A percentile compares a stretch with the other conserved stretches of the same genome.
Evolutionary conservation across 805 yeast species (phyloP).

Genomic region (Barnettozyma sp.): DNA sequence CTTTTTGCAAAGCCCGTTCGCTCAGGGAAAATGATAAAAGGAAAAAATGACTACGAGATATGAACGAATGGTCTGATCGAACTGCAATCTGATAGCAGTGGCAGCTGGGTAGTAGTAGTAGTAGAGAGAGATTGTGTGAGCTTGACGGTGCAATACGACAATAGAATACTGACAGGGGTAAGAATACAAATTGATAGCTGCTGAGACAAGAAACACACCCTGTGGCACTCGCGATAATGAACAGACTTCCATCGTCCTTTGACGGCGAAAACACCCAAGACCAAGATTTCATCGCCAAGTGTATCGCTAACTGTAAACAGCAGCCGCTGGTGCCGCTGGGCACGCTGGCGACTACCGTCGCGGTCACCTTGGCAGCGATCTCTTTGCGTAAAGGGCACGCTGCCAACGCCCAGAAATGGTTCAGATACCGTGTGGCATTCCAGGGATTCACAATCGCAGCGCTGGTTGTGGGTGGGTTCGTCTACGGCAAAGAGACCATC

Average conservation of each 20-base stretch:
- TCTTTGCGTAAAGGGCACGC: slow-evolving; percentile 69
- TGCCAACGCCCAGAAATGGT: slow-evolving; percentile 74
- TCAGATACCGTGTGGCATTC: slow-evolving; percentile 82
- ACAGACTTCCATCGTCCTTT: slow-evolving; percentile 31
- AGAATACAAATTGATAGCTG: too few relatives aligned
- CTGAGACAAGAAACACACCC: too few relatives aligned
- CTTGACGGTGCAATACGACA: too few relatives aligned
- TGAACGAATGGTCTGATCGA: too few relatives aligned
- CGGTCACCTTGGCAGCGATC: slow-evolving; percentile 71
- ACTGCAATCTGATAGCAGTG: too few relatives aligned
- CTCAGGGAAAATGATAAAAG: background rate
- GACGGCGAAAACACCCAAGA: slow-evolving; percentile 25
- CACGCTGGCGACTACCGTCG: slow-evolving; percentile 68
- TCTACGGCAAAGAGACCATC: slow-evolving; percentile 47
- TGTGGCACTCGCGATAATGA: too few relatives aligned
- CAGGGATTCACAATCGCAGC: slow-evolving; percentile 83
- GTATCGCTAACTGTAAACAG: slow-evolving; percentile 59
- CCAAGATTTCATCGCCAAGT: slow-evolving; percentile 46
- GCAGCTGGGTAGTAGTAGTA: too few relatives aligned
- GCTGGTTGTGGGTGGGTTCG: slow-evolving; percentile 69
- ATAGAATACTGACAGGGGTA: too few relatives aligned
- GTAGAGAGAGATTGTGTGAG: too few relatives aligned
- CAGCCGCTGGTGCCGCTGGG: slow-evolving; percentile 91
- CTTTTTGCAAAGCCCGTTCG: background rate
- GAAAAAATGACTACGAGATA: too few relatives aligned